A percentile compares a stretch with the other conserved stretches of the same genome.
Conservation (phyloP, 208 protist species). For the Trypanosoma avium region DNA sequence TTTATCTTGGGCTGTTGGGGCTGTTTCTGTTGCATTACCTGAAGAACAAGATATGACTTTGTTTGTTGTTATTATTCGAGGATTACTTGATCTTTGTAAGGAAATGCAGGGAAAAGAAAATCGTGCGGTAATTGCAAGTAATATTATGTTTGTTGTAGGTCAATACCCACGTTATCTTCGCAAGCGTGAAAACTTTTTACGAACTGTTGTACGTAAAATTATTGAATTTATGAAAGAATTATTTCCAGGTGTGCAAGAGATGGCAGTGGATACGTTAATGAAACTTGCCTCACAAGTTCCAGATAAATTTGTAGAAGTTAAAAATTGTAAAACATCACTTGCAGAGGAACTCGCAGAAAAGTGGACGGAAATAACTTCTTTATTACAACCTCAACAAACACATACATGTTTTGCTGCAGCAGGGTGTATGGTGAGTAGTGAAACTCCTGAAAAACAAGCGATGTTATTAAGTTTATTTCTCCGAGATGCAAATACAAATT, state of each 20-base stretch:
- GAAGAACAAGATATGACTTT: slow-evolving; percentile 97
- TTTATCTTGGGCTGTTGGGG: slow-evolving; percentile 99
- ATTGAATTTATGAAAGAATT: slow-evolving; percentile 99
- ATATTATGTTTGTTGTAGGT: slow-evolving; percentile 99
- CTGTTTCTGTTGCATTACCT: slow-evolving; percentile 95
- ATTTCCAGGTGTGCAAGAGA: slow-evolving; percentile 99
- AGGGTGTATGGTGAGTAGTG: slow-evolving; percentile 93
- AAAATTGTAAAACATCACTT: slow-evolving; percentile 49
- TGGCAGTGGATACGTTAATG: slow-evolving; percentile 99
- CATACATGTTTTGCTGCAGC: slow-evolving; percentile 98
- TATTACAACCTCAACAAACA: slow-evolving; percentile 92
- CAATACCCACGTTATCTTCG: slow-evolving; percentile 99
- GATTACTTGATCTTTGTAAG: slow-evolving; percentile 97
- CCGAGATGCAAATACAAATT: slow-evolving; percentile 83
- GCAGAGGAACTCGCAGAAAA: slow-evolving; percentile 92
- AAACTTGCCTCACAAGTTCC: slow-evolving; percentile 97
- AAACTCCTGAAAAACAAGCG: slow-evolving; percentile 38
- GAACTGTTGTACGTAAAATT: slow-evolving; percentile 98
- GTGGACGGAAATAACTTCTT: slow-evolving; percentile 87
- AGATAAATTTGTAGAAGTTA: slow-evolving; percentile 79
- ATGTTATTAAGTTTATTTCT: slow-evolving; percentile 88
- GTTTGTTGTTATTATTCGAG: slow-evolving; percentile 97
- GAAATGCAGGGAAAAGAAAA: slow-evolving; percentile 95
- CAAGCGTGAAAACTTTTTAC: slow-evolving; percentile 97
- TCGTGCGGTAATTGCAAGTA: slow-evolving; percentile 98